Evolutionary conservation across 352 stramenopile species (phyloP).

Genomic region (Pythium oligandrum): DNA sequence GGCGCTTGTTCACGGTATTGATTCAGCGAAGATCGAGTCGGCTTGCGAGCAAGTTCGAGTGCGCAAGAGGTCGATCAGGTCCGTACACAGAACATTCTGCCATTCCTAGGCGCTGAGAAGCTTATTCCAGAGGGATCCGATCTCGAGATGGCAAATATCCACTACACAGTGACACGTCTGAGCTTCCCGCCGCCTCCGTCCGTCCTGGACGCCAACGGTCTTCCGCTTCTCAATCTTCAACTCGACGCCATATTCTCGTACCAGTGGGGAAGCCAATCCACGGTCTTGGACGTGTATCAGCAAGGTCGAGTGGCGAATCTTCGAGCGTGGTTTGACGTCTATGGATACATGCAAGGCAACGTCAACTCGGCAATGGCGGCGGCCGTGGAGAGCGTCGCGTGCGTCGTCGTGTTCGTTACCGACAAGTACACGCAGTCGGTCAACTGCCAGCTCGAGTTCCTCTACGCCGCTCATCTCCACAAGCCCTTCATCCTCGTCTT

Average conservation of each 20-base stretch:
- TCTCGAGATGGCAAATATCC: slow-evolving; percentile 18
- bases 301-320: slow-evolving; percentile 32
- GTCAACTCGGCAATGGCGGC: slow-evolving; percentile 58
- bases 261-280: slow-evolving; percentile 38
- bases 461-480: slow-evolving; percentile 31
- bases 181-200: slow-evolving; percentile 21
- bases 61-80: slow-evolving; percentile 1
- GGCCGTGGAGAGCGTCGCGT: slow-evolving; percentile 48
- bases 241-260: slow-evolving; percentile 61
- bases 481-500: slow-evolving; percentile 48
- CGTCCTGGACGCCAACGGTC: slow-evolving; percentile 32
- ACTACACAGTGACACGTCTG: slow-evolving; percentile 37
- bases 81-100: neutral
- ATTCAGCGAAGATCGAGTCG: neutral
- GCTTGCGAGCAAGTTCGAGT: slow-evolving; percentile 1
- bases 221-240: slow-evolving; percentile 29
- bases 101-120: slow-evolving; percentile 1
- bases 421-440: slow-evolving; percentile 37
- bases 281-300: slow-evolving; percentile 37
- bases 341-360: slow-evolving; percentile 62
- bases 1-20: slow-evolving; percentile 7
- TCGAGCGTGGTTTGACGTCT: slow-evolving; percentile 53
- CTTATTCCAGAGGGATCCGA: slow-evolving; percentile 22
- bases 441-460: slow-evolving; percentile 58
- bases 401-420: slow-evolving; percentile 52